Evolutionary conservation across 441 rosid genomes (phyloP), one percentile per base, ranked within the genome.

Genomic region (Euphorbia schlechtendalii): DNA sequence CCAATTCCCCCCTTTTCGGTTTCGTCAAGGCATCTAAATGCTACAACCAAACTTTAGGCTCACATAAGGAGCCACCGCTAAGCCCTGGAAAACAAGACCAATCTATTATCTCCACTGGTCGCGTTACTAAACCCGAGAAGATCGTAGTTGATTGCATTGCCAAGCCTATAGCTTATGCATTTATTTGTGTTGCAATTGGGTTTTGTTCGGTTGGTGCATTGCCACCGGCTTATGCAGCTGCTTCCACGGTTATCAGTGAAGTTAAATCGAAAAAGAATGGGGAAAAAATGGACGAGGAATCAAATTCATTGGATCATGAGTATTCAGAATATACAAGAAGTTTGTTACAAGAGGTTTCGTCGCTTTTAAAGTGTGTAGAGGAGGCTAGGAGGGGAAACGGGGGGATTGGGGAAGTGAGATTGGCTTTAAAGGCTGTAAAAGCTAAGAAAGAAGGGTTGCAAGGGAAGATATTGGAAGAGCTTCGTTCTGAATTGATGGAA

Each of bases 101-200:
- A 62, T 18, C 69, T 32, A 30, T 43, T 48, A 9, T 71, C 49
- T 76, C 81, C 57, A 56, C 68, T 63, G 76, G 63, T 72, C 56
- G 11, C 65, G 53, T 68, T 18, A 30, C 66, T 8, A 70, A 68
- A 74, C 61, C 58, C 53, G 75, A 70, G 43, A 77, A 70, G 61
- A 59, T 74, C n/a, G 41, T 72, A 30, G 18, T 84, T 56, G 66
- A 71, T 63, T 69, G 77, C 58, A 56, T 83, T n/a, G 64, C 80
- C 0, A 84, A 78, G 78, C 79, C 83, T 45, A 49, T 89, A 59
- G 82, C 73, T 18, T 85, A 75, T 74, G 74, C 80, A 21, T 74
- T 90, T 66, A 71, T 84, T 72, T 89, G 86, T 71, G 65, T 90
- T 65, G 92, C 89, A 62, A 66, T 82, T 53, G 92, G 93, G 52